phyloP scores from a whole-genome alignment of 2,329 filamentous ascomycete genomes.

The Fusarium sp. region DNA sequence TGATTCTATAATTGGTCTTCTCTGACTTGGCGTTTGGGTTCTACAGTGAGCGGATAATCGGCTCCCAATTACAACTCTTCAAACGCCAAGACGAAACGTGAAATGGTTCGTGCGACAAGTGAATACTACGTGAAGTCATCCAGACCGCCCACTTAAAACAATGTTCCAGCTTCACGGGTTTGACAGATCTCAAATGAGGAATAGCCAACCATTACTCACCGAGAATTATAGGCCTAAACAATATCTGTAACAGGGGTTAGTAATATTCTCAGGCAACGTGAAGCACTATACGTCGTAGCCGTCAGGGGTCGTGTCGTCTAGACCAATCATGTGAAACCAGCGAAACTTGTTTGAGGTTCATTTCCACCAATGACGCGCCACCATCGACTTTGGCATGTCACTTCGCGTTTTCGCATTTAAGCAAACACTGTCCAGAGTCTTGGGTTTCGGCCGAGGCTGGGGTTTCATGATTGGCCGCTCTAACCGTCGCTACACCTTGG shows the following conservation, averaged over 20 bases:
- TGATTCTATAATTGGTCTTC: not conserved
- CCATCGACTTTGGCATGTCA: not conserved
- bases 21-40: not conserved
- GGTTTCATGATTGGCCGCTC: not conserved
- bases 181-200: not conserved
- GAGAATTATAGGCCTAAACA: not conserved
- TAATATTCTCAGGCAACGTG: not conserved
- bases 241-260: slow-evolving; percentile 13
- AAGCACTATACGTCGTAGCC: slow-evolving; percentile 1
- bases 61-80: not conserved
- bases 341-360: not conserved
- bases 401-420: not conserved
- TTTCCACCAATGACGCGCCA: not conserved
- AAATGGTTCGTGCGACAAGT: not conserved
- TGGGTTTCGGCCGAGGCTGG: not conserved
- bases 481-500: not conserved
- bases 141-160: not conserved
- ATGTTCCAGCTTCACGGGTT: not conserved
- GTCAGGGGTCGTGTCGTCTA: not conserved
- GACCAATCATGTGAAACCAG: slow-evolving; percentile 16
- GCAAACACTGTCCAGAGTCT: not conserved
- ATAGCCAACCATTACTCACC: not conserved
- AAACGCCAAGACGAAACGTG: slow-evolving; percentile 28
- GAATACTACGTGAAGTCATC: not conserved
- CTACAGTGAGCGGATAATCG: slow-evolving; percentile 1